Base-by-base conservation (phyloP, 345 rosid species). In the Trapa bicornis region DNA sequence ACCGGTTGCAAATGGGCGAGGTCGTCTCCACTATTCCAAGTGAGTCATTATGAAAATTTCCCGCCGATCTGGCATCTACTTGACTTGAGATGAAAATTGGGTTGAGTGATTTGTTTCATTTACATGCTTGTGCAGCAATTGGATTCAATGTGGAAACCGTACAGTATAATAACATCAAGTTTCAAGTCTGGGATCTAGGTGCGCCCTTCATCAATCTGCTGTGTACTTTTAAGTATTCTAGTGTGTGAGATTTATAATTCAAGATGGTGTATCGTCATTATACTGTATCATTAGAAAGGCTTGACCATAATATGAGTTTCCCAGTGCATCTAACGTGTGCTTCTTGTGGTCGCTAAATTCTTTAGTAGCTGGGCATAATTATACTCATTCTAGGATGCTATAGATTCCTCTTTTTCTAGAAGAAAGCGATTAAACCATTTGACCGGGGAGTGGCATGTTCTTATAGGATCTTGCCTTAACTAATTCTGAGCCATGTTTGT, bases 1-100 rank as follows among this genome's bases (percentile, higher is more conserved):
- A 89, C 89, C 91, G 97, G 81, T 87, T 89, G 77, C 97, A 92
- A 86, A 92, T 92, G 96, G 98, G 98, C 12, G 98, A 92, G 80
- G 97, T 92, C 66, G 97, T 92, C 53, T 89, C 98, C 33, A 92
- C 97, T 54, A 92, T 92, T 78, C 98, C 98, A 64, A 92, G 98
- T 92, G 67, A 67, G 91, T 84, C 35, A 37, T 75, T 0, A 22
- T 68, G 67, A 37, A 57, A 8, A 33, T 57, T 29, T 66, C 50
- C 39, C 36, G 42, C 43, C 2, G 43, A 43, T 56, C 48, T 39
- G 45, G 12, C 47, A 9, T 71, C 0, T 66, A 48, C 29, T 60
- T 33, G 16, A 22, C 11, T 22, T 13, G 22, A 22, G 57, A 29
- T 11, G 66, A 72, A 29, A 36, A 22, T 63, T 50, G 29, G 35